Base-by-base conservation (phyloP, 768 basidiomycete genomes). In the Termitomyces sp. region DNA sequence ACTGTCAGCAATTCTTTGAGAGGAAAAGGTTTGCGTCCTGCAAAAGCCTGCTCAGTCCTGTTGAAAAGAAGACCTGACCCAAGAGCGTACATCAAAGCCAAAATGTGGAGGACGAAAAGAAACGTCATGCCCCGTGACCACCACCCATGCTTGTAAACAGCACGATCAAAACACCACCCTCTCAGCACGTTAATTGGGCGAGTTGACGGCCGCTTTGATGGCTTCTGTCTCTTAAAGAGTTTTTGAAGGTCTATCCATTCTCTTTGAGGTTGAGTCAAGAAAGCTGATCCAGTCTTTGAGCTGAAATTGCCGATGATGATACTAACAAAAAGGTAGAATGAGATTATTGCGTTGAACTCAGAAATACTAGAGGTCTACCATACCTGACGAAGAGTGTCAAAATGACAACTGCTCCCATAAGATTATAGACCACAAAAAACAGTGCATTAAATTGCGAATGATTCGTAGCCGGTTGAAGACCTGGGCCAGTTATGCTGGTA, bases 231-330 rank as follows among this genome's bases (percentile, higher is more conserved):
- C 55, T 79, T 87, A 69, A 98, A 87, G 47, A 95, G 77, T 67
- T 92, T 95, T 61, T 92, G 84, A 21, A 98, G 72, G 70, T 97
- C 94, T 56, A 95, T 90, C 95, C 95, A 98, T 69, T 94, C 92
- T 54, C 89, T 78, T 64, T 98, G 96, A 16, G 93, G 80, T 55
- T 86, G 80, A 0, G 95, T 97, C 32, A 96, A 72, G 46, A 95
- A 82, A 1, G 95, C 94, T 4, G 85, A 82, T 16, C 95, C 95
- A 2, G 93, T 95, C 59, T 89, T 86, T 2, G 85, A 82, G 48
- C 86, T 87, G 73, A 97, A 97, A 70, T 95, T 95, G 45, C 87
- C 88, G 66, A 98, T 97, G 73, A 98, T 97, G 70, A 98, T 92
- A 78, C 93, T 96, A 58, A 16, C 58, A 55, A 58, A 46, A 60